Conservation (phyloP, 139 green algal genomes). For the Chara braunii region DNA sequence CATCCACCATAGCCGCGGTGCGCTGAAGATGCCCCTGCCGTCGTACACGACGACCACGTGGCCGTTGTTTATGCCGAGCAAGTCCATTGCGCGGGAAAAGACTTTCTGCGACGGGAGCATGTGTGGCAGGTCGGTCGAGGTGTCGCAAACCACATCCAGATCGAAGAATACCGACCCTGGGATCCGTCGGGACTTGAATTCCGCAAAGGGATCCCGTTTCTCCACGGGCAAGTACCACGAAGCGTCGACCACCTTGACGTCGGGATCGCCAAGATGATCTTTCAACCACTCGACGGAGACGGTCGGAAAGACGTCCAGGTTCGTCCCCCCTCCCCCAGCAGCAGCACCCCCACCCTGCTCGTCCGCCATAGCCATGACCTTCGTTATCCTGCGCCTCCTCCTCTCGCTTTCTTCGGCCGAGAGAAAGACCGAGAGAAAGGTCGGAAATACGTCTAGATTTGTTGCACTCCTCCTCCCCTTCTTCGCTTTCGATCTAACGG, state of each 20-base stretch:
- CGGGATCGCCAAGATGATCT: too few relatives aligned
- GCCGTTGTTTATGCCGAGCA: slow-evolving; percentile 61
- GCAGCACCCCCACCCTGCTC: too few relatives aligned
- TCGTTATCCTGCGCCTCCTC: too few relatives aligned
- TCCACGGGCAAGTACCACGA: slow-evolving; percentile 40
- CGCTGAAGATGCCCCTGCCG: slow-evolving; percentile 72
- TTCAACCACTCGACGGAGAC: too few relatives aligned
- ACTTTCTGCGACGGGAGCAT: slow-evolving; percentile 59
- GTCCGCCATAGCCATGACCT: too few relatives aligned
- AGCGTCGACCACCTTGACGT: slow-evolving; percentile 27
- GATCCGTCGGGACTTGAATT: slow-evolving; percentile 20
- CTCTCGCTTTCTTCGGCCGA: too few relatives aligned
- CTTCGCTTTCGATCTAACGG: too few relatives aligned
- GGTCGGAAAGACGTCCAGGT: too few relatives aligned
- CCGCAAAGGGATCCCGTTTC: slow-evolving; percentile 12
- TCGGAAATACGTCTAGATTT: too few relatives aligned
- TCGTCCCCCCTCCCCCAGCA: too few relatives aligned
- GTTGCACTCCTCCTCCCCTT: too few relatives aligned
- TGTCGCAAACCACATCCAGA: slow-evolving; percentile 6
- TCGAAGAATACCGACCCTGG: slow-evolving; percentile 36
- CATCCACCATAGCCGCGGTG: slow-evolving; percentile 83
- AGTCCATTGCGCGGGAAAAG: slow-evolving; percentile 76
- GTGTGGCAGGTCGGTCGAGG: slow-evolving; percentile 59
- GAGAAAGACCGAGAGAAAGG: too few relatives aligned
- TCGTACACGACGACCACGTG: slow-evolving; percentile 84